Evolutionary conservation across 2,329 filamentous ascomycete species (phyloP), one percentile per base, ranked within the genome.

Genomic region (Calonectria hawksworthii): DNA sequence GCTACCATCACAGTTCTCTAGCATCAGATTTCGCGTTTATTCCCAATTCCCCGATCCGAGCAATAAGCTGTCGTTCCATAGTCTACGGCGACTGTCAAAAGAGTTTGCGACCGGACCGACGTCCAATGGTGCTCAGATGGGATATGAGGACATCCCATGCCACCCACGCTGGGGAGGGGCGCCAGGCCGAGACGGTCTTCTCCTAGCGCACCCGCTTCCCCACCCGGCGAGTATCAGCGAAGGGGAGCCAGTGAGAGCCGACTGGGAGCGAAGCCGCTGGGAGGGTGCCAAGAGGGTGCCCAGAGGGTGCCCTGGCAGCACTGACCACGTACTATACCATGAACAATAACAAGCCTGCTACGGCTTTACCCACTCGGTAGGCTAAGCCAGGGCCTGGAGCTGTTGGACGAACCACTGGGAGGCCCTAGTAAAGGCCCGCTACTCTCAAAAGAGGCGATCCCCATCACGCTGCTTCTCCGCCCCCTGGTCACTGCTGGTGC

Each of bases 151-250:
- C 34, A 38, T 41, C 32, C 18, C 32, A 36, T 59, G 30, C 56
- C 56, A 28, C 18, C 56, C 56, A 28, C 18, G n/a, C n/a, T 56
- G 36, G 36, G 16, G 32, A 38, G 56, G 56, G 61, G 61, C 77
- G 72, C 78, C 76, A 79, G 56, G 59, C 79, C 59, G 73, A 76
- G 69, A 80, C 61, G 38, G 61, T 30, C 41, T 28, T 23, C 38
- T 41, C 14, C 38, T 80, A 80, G 79, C 75, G 70, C 77, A 76
- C 77, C 79, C 79, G 79, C 71, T 77, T 79, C 50, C 51, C 51
- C 26, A 44, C 36, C 51, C 34, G 56, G 28, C 36, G 21, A 68
- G 51, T 54, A 47, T 68, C 66, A 68, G 51, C 32, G 16, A 68
- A 13, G 21, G 56, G 50, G 66, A 23, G 51, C 66, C 51, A 68